Evolutionary conservation across 2,329 filamentous ascomycete species (phyloP), one percentile per base, ranked within the genome.

Genomic region (Colletotrichum sp.): DNA sequence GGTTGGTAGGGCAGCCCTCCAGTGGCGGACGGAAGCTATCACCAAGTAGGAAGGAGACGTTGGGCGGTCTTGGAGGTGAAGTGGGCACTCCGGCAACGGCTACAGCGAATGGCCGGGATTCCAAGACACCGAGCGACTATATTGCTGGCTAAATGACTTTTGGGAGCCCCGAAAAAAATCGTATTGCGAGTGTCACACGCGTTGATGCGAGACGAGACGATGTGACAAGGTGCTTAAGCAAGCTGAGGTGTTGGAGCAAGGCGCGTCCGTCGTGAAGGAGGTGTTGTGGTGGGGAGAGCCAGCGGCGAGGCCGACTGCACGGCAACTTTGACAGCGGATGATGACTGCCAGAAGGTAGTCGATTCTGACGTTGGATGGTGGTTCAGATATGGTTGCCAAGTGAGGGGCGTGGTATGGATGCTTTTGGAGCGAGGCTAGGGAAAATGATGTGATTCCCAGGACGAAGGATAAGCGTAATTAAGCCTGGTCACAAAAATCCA

Each of bases 11-110:
- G 57, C 64, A 64, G 58, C 57, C 64, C 58, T 75, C 70, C 73
- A 67, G 48, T 64, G 58, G 58, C 32, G 48, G 70, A 61, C 57
- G 66, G 74, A 52, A 36, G 66, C 75, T 77, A 68, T 66, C 57
- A 68, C 76, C 38, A 78, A 78, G 74, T 77, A 74, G 66, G 76
- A 78, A 78, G 76, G 74, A 78, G 73, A 70, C 34, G 63, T 67
- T 38, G 34, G 60, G 28, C 73, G 60, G 73, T 52, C 36, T 12
- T 26, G 43, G 16, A 60, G 57, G 36, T 48, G 30, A 73, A 48
- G 70, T 68, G 64, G 64, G 58, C 55, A 73, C 70, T 68, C 70
- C 70, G 63, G 65, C 34, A 65, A 32, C 72, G 73, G 43, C 26
- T 55, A 36, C 60, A 18, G 70, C 64, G 57, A 66, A 67, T 75